Evolutionary conservation across 768 basidiomycete species (phyloP), one percentile per base, ranked within the genome.

Genomic region (Chalciporus pseudorubinellus): DNA sequence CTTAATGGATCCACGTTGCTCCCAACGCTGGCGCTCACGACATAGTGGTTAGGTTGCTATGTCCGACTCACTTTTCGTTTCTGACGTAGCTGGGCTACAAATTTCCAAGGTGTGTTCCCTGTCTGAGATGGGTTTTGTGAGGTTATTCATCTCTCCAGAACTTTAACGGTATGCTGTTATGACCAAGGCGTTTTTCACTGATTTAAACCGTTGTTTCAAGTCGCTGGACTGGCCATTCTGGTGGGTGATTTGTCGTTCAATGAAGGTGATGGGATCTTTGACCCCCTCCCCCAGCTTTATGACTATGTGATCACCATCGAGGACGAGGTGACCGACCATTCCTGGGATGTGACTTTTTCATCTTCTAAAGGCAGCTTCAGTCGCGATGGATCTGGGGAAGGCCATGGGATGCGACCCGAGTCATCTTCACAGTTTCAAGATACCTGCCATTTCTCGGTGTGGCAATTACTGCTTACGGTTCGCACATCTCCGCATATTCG

Each of bases 251-350:
- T 5, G 10, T 36, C n/a, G 4, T 36, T 8, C 14, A 14, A 4
- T 16, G 33, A 34, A 16, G n/a, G 34, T 8, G n/a, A 41, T 20
- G 7, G 39, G 13, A 28, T 20, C 28, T 7, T 10, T 36, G 14
- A 36, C 7, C n/a, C n/a, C 10, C 10, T n/a, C n/a, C 14, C 6
- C 31, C 33, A 55, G 53, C 14, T 52, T 13, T 55, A 46, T 9
- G 53, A 55, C 40, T 55, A 46, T 20, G 45, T n/a, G 7, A 52
- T 55, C 24, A 55, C 53, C 3, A 39, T 55, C 31, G 29, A 52
- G 18, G 44, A 48, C 28, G 53, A 55, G 43, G 53, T 52, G 18
- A 14, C 18, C 14, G 14, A 36, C 4, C 21, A n/a, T 33, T 14
- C 9, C 4, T 14, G 7, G 6, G 6, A n/a, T 5, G 5, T 36